These are phyloP conservation scores for Periconia sp. DNA, from an alignment of 2,329 filamentous ascomycete species.

Conservation along the genomic window DNA sequence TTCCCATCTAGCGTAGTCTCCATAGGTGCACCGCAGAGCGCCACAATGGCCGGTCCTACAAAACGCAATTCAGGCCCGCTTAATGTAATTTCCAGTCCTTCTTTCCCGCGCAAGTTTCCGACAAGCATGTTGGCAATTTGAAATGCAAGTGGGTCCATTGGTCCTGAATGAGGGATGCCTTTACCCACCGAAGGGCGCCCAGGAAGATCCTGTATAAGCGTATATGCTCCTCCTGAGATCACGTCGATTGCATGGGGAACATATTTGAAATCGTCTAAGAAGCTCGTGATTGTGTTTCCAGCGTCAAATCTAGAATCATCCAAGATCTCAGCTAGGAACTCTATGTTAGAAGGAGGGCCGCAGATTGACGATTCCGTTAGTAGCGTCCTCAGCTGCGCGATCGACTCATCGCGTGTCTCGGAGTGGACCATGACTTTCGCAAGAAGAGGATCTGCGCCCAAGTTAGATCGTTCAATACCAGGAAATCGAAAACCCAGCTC, in stretches of 20 bases:
- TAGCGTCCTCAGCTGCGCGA: constrained; percentile 51
- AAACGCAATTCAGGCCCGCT: constrained; percentile 66
- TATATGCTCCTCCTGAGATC: constrained; percentile 62
- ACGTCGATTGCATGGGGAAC: constrained; percentile 61
- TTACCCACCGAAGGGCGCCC: constrained; percentile 62
- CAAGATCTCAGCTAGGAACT: constrained; percentile 61
- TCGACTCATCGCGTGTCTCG: constrained; percentile 48
- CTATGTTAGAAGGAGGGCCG: constrained; percentile 64
- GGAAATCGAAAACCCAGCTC: constrained; percentile 10
- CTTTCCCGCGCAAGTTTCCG: constrained; percentile 59
- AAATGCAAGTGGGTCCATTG: constrained; percentile 67
- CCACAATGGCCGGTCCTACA: constrained; percentile 59
- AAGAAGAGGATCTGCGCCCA: constrained; percentile 57
- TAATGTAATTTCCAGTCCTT: constrained; percentile 66
- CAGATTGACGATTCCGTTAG: constrained; percentile 56
- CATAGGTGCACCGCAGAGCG: constrained; percentile 63
- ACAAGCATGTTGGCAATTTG: constrained; percentile 66
- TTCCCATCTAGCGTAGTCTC: constrained; percentile 58
- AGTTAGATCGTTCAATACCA: background rate
- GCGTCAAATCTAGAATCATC: constrained; percentile 51
- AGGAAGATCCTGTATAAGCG: constrained; percentile 64
- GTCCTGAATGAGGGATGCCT: constrained; percentile 65
- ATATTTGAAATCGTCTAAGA: constrained; percentile 59
- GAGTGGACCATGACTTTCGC: constrained; percentile 65
- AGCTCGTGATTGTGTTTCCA: constrained; percentile 64